Evolutionary conservation across 345 rosid genomes (phyloP).

Genomic region (Bretschneidera sinensis): DNA sequence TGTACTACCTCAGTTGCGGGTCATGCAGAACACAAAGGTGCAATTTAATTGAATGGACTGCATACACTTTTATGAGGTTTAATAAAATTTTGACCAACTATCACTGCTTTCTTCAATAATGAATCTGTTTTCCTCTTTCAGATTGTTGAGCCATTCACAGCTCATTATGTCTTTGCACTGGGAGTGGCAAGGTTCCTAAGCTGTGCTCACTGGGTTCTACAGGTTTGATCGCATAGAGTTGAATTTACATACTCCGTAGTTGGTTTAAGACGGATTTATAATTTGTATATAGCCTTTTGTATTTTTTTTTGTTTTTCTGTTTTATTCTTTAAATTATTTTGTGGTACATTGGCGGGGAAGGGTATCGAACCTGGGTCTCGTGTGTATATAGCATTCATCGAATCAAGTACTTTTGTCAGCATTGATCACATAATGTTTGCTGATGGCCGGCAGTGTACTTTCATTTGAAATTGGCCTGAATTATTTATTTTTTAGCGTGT

Average conservation of each 20-base stretch:
- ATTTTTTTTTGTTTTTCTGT: too few relatives aligned
- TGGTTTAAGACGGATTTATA: background rate
- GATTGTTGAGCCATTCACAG: slow-evolving; percentile 99
- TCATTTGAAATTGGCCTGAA: background rate
- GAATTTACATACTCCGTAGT: slow-evolving; percentile 4
- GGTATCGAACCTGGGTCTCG: too few relatives aligned
- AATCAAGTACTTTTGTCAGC: too few relatives aligned
- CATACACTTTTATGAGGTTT: slow-evolving; percentile 8
- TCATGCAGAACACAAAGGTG: slow-evolving; percentile 99
- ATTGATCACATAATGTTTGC: too few relatives aligned
- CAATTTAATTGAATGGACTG: too few relatives aligned
- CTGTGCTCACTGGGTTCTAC: slow-evolving; percentile 99
- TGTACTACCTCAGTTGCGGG: slow-evolving; percentile 89
- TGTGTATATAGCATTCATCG: too few relatives aligned
- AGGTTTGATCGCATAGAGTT: slow-evolving; percentile 46
- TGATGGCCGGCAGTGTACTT: background rate
- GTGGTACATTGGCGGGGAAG: too few relatives aligned
- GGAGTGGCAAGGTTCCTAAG: slow-evolving; percentile 98
- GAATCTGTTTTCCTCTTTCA: slow-evolving; percentile 28
- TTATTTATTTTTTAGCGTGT: background rate
- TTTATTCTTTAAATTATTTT: too few relatives aligned
- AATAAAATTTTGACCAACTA: background rate
- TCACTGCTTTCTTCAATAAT: too few relatives aligned
- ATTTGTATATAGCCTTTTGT: background rate
- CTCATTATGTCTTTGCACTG: slow-evolving; percentile 98